A percentile compares a stretch with the other conserved stretches of the same genome.
These are phyloP conservation scores for Microthlaspi erraticum DNA, from an alignment of 345 rosid species.

Conservation along the genomic window DNA sequence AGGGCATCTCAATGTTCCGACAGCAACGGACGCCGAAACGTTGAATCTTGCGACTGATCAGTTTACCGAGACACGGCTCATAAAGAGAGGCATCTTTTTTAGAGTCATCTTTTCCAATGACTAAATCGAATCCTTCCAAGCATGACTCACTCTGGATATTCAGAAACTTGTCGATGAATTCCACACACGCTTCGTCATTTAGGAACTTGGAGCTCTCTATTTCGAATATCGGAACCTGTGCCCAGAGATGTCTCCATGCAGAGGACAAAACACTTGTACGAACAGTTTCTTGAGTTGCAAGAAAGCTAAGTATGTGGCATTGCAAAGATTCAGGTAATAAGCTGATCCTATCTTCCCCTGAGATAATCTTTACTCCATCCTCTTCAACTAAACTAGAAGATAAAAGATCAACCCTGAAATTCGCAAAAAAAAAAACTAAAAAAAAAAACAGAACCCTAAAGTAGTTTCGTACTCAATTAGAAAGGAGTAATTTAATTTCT, in stretches of 20 bases:
- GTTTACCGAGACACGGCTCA: background rate
- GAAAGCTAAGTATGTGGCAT: too few species aligned
- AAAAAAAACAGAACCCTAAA: too few species aligned
- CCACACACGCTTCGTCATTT: background rate
- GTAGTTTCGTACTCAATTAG: too few species aligned
- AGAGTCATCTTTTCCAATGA: background rate
- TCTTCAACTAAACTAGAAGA: too few species aligned
- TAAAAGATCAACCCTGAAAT: too few species aligned
- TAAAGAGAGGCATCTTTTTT: background rate
- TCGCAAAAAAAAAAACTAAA: too few species aligned
- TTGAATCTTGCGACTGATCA: background rate
- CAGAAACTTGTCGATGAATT: background rate
- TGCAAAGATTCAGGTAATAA: too few species aligned
- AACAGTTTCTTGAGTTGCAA: background rate
- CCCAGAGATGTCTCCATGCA: background rate
- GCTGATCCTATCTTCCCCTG: too few species aligned
- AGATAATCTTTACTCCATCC: too few species aligned
- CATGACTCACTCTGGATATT: background rate
- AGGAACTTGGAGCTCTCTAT: background rate
- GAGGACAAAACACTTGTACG: conserved; percentile 7
- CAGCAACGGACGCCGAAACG: background rate
- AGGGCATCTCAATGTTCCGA: background rate
- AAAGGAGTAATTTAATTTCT: too few species aligned
- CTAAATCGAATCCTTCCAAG: background rate
- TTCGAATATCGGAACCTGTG: background rate